Conservation (phyloP, 108 stramenopile species). For the Craspedostauros australis region DNA sequence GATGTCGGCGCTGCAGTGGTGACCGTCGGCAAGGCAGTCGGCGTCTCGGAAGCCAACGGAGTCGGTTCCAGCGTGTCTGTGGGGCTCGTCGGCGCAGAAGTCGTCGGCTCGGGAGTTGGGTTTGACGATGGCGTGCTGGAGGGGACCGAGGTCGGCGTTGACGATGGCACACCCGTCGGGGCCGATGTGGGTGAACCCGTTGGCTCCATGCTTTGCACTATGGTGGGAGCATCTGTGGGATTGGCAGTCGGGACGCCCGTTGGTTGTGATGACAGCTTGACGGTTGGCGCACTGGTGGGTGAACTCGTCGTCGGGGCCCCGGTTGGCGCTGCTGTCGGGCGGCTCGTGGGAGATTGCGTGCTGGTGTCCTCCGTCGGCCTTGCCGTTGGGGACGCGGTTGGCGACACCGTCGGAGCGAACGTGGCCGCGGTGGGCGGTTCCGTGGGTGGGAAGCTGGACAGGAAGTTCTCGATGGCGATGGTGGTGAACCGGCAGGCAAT, state of each 20-base stretch:
- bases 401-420: background rate
- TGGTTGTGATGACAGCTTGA: background rate
- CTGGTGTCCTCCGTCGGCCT: too few relatives aligned
- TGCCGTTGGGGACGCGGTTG: background rate
- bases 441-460: slow-evolving; percentile 11
- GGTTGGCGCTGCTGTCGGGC: slow-evolving; percentile 3
- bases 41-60: too few relatives aligned
- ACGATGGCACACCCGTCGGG: slow-evolving; percentile 5
- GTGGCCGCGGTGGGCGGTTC: slow-evolving; percentile 4
- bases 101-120: too few relatives aligned
- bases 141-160: too few relatives aligned
- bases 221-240: background rate
- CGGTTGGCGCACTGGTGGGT: slow-evolving; percentile 1
- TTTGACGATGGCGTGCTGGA: too few relatives aligned
- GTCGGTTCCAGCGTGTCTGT: too few relatives aligned
- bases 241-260: background rate
- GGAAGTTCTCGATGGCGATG: slow-evolving; percentile 10
- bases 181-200: slow-evolving; percentile 1
- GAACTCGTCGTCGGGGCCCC: background rate
- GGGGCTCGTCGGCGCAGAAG: too few relatives aligned
- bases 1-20: too few relatives aligned
- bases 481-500: slow-evolving; percentile 19
- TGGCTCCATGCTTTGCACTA: background rate
- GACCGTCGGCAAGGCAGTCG: too few relatives aligned
- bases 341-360: too few relatives aligned